phyloP scores from a whole-genome alignment of 805 yeast species.

The Priceomyces carsonii region DNA sequence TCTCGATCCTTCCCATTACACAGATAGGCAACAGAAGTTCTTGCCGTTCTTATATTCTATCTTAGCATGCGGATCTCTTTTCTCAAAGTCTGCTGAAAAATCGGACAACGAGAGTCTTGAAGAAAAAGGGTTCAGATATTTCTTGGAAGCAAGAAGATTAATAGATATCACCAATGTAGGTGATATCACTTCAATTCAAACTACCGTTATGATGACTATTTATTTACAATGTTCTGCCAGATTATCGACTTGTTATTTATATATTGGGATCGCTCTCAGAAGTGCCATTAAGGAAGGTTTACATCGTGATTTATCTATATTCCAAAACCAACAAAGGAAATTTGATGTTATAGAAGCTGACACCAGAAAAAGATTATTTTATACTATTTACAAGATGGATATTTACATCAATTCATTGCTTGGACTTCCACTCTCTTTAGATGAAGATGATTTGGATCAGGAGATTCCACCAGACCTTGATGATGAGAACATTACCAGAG shows the following conservation, averaged over 20 bases:
- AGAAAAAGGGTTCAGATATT: slow-evolving; percentile 79
- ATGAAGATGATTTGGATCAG: slow-evolving; percentile 83
- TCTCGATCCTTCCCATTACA: slow-evolving; percentile 69
- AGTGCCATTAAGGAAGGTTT: slow-evolving; percentile 81
- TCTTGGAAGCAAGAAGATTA: slow-evolving; percentile 75
- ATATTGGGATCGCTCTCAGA: slow-evolving; percentile 83
- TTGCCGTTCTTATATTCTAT: slow-evolving; percentile 81
- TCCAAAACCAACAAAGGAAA: slow-evolving; percentile 49
- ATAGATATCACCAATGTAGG: slow-evolving; percentile 84
- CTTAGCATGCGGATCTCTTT: slow-evolving; percentile 86
- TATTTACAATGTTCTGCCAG: slow-evolving; percentile 88
- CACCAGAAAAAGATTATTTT: slow-evolving; percentile 79
- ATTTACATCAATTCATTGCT: slow-evolving; percentile 83
- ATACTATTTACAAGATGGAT: slow-evolving; percentile 90
- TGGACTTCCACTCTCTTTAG: slow-evolving; percentile 78
- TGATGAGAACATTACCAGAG: slow-evolving; percentile 78
- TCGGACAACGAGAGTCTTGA: slow-evolving; percentile 41
- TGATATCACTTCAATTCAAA: slow-evolving; percentile 79
- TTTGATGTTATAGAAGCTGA: slow-evolving; percentile 79
- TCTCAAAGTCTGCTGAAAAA: slow-evolving; percentile 46
- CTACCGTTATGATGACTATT: slow-evolving; percentile 81
- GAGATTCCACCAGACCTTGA: slow-evolving; percentile 82
- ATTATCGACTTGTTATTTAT: slow-evolving; percentile 82
- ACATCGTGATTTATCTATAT: slow-evolving; percentile 63
- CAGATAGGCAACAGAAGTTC: slow-evolving; percentile 71